phyloP scores from a whole-genome alignment of 73 alveolate genomes.

The Paramecium sexaurelia region DNA sequence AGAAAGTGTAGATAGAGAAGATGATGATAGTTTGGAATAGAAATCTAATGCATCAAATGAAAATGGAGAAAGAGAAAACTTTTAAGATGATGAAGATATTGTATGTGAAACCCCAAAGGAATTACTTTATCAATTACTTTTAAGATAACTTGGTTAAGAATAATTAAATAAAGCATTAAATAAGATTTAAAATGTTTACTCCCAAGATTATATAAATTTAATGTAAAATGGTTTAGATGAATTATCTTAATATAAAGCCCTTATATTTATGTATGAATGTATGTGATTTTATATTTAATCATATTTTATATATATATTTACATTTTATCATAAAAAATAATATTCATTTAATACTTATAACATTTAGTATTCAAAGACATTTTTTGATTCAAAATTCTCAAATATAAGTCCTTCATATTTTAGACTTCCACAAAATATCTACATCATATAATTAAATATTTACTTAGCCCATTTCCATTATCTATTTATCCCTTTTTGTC shows the following conservation, averaged over 20 bases:
- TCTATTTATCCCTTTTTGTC: neutral
- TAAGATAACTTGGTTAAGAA: slow-evolving; percentile 11
- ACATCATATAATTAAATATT: neutral
- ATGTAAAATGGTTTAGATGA: slow-evolving; percentile 28
- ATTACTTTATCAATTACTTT: slow-evolving; percentile 7
- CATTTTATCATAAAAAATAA: neutral
- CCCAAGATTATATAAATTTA: neutral
- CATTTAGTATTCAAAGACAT: neutral
- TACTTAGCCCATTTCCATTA: neutral
- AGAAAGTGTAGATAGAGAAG: slow-evolving; percentile 52
- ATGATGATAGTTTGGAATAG: slow-evolving; percentile 42
- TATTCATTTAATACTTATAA: neutral
- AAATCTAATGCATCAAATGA: slow-evolving; percentile 36
- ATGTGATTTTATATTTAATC: slow-evolving; percentile 24
- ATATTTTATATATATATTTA: neutral
- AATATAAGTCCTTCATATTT: neutral
- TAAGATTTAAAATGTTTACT: neutral
- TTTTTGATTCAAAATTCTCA: neutral
- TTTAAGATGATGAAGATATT: slow-evolving; percentile 33
- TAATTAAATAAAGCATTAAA: neutral
- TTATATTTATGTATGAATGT: slow-evolving; percentile 10
- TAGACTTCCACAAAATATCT: neutral
- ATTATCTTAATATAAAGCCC: neutral
- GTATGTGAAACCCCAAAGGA: neutral
- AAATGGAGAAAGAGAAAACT: slow-evolving; percentile 41